Conservation (phyloP, 2,329 filamentous ascomycete species). For the Talaromyces sp. region DNA sequence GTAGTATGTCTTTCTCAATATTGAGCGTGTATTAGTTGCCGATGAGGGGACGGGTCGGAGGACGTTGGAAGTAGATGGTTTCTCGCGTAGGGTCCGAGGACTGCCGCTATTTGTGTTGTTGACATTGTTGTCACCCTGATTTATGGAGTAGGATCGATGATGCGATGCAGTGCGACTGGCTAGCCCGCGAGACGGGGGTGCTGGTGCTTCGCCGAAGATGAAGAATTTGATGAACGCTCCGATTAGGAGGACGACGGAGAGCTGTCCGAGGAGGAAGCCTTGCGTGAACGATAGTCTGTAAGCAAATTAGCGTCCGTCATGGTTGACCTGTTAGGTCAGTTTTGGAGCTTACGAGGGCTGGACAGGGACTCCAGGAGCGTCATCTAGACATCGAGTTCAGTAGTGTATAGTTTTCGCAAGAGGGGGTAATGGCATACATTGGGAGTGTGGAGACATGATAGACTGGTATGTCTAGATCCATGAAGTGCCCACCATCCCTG, state of each 20-base stretch:
- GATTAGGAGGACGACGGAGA: conserved; percentile 86
- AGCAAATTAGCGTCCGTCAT: not conserved
- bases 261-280: conserved; percentile 86
- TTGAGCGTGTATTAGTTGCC: conserved; percentile 76
- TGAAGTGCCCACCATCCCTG: conserved; percentile 20
- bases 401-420: not conserved
- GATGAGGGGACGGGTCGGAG: conserved; percentile 70
- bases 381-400: conserved; percentile 20
- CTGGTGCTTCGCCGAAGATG: conserved; percentile 93
- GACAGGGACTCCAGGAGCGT: conserved; percentile 19
- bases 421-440: conserved; percentile 19
- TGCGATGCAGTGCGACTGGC: conserved; percentile 75
- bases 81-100: conserved; percentile 39
- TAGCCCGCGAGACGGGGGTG: conserved; percentile 74
- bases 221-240: conserved; percentile 99
- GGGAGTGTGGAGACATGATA: conserved; percentile 24
- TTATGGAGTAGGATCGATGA: conserved; percentile 68
- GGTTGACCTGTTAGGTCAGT: not conserved
- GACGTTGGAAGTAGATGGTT: conserved; percentile 63
- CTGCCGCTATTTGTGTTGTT: conserved; percentile 27
- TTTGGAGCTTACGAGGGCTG: conserved; percentile 22
- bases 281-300: conserved; percentile 83
- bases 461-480: conserved; percentile 19
- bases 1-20: conserved; percentile 96
- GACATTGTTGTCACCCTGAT: conserved; percentile 38